Evolutionary conservation across 345 rosid genomes (phyloP).

Genomic region (Viola odorata): DNA sequence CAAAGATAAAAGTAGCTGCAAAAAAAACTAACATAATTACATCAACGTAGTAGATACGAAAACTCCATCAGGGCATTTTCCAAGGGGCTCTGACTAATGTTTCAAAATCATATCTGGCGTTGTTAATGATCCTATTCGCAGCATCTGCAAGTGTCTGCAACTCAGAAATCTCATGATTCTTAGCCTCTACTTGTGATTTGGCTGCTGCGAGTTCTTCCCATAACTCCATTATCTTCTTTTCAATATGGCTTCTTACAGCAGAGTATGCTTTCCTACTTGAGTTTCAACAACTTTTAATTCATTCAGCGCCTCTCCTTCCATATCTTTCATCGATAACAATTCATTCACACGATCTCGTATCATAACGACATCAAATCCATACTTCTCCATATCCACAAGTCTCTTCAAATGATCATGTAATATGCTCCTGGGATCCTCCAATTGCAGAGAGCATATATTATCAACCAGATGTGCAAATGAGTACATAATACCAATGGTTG

Average conservation of each 20-base stretch:
- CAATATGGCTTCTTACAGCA: constrained; percentile 25
- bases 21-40: no score
- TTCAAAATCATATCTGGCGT: constrained; percentile 26
- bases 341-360: constrained; percentile 36
- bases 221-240: constrained; percentile 35
- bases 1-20: no score
- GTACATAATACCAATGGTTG: constrained; percentile 67
- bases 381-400: constrained; percentile 49
- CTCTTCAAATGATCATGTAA: constrained; percentile 42
- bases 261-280: constrained; percentile 28
- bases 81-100: constrained; percentile 41
- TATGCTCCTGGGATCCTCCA: constrained; percentile 28
- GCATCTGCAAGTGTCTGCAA: constrained; percentile 21
- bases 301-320: constrained; percentile 25
- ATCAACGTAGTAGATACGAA: no score
- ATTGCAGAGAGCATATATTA: constrained; percentile 35
- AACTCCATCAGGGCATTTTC: constrained; percentile 30
- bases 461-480: constrained; percentile 52
- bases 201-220: constrained; percentile 25
- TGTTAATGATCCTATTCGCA: constrained; percentile 21
- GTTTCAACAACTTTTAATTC: constrained; percentile 32
- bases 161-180: constrained; percentile 23
- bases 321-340: constrained; percentile 41
- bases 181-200: constrained; percentile 25
- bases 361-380: constrained; percentile 53